phyloP scores from a whole-genome alignment of 2,329 filamentous ascomycete genomes.

The Pseudogymnoascus sp. region DNA sequence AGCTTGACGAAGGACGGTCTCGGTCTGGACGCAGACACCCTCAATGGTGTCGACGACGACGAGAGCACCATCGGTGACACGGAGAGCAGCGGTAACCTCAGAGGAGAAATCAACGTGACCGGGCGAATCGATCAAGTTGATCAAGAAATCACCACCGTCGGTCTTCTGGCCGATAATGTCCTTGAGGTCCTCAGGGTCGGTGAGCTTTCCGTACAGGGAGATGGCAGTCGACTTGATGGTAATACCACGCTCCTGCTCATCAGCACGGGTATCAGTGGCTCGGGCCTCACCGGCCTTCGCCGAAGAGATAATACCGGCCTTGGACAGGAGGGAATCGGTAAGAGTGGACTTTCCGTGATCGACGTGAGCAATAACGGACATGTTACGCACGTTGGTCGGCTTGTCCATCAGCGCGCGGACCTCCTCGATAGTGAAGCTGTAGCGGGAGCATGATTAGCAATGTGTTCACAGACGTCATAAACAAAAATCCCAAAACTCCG shows the following conservation, averaged over 20 bases:
- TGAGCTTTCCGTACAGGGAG: slow-evolving; percentile 85
- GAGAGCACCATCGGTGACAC: slow-evolving; percentile 98
- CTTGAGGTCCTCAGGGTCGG: slow-evolving; percentile 80
- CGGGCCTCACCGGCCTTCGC: slow-evolving; percentile 93
- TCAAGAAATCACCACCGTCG: slow-evolving; percentile 93
- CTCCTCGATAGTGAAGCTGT: slow-evolving; percentile 97
- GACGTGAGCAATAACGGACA: slow-evolving; percentile 99
- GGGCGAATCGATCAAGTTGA: slow-evolving; percentile 99
- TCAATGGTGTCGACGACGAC: slow-evolving; percentile 99
- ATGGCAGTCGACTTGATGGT: slow-evolving; percentile 99
- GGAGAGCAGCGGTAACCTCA: slow-evolving; percentile 97
- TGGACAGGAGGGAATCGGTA: slow-evolving; percentile 97
- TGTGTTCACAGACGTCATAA: slow-evolving; percentile 4
- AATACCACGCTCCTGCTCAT: slow-evolving; percentile 99
- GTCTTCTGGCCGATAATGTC: slow-evolving; percentile 85
- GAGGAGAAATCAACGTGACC: slow-evolving; percentile 99
- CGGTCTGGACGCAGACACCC: slow-evolving; percentile 99
- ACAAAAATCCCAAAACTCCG: neutral
- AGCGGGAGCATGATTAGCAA: slow-evolving; percentile 42
- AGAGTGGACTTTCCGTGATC: slow-evolving; percentile 99
- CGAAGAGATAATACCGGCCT: slow-evolving; percentile 98
- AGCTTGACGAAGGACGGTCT: slow-evolving; percentile 98
- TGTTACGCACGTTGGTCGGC: slow-evolving; percentile 77
- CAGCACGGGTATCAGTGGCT: slow-evolving; percentile 92
- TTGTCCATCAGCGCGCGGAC: slow-evolving; percentile 74